Conservation (phyloP, 1,139 yeast genomes). For the Scheffersomyces quercinus region DNA sequence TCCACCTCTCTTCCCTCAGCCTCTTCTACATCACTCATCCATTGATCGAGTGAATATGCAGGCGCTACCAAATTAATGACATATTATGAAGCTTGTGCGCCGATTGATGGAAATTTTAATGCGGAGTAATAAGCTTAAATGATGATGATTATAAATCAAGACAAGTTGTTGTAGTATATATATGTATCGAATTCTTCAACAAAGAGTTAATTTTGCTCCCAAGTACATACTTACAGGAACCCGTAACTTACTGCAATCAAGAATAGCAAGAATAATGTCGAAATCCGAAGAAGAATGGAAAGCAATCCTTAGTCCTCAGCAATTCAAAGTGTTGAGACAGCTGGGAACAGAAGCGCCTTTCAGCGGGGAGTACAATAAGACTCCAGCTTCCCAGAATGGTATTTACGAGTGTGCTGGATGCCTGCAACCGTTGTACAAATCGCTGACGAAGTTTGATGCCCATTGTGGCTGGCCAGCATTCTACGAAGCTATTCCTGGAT, state of each 20-base stretch:
- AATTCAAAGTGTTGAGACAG: slow-evolving; percentile 74
- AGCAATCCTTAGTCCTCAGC: slow-evolving; percentile 74
- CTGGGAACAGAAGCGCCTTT: slow-evolving; percentile 85
- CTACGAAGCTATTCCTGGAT: slow-evolving; percentile 82
- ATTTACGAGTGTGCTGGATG: slow-evolving; percentile 86
- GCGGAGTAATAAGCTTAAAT: no score
- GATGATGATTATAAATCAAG: no score
- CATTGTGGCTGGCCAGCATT: slow-evolving; percentile 99
- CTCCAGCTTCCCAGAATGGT: slow-evolving; percentile 51
- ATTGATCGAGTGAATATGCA: no score
- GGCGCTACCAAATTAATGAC: no score
- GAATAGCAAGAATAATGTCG: slow-evolving; percentile 8
- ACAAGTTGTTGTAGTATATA: no score
- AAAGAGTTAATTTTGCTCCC: no score
- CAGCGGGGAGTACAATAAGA: slow-evolving; percentile 66
- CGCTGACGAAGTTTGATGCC: slow-evolving; percentile 79
- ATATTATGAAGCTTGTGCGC: no score
- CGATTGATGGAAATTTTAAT: no score
- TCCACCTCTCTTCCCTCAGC: no score
- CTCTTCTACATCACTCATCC: no score
- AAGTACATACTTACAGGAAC: no score
- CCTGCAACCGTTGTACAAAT: slow-evolving; percentile 71
- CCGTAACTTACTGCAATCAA: neutral
- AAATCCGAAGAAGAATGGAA: slow-evolving; percentile 76
- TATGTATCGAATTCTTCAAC: no score